phyloP scores from a whole-genome alignment of 768 basidiomycete genomes.

The Rubroboletus pulcherrimus region DNA sequence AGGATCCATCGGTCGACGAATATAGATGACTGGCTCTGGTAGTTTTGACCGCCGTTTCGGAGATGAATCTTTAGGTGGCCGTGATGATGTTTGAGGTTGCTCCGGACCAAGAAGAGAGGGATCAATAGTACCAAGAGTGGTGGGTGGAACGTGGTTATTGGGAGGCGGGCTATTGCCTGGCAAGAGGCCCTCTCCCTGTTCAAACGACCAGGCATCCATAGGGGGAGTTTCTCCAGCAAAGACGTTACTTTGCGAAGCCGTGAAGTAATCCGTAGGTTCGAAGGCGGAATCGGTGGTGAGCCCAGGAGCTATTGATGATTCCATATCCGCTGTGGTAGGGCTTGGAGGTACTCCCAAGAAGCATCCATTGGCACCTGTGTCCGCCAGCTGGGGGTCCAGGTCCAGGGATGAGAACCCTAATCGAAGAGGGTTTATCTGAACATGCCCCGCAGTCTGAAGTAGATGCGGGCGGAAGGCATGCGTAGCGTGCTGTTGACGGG shows the following conservation, averaged over 20 bases:
- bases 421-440: neutral
- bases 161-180: neutral
- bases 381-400: conserved; percentile 4
- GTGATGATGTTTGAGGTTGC: neutral
- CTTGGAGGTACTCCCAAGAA: conserved; percentile 30
- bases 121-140: conserved; percentile 23
- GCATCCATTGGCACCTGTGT: conserved; percentile 8
- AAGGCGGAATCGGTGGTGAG: neutral
- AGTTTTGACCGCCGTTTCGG: conserved; percentile 11
- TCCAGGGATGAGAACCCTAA: conserved; percentile 6
- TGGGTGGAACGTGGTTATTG: neutral
- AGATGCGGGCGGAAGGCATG: conserved; percentile 12
- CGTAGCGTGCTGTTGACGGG: neutral
- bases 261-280: neutral
- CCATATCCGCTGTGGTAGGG: conserved; percentile 6
- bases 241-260: conserved; percentile 2
- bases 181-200: neutral
- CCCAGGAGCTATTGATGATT: neutral
- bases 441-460: neutral
- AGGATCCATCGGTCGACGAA: conserved; percentile 28
- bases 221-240: neutral
- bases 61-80: neutral
- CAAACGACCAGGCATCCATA: conserved; percentile 8
- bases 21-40: conserved; percentile 27
- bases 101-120: conserved; percentile 27